Base-by-base conservation (phyloP, 495 filamentous ascomycete species). In the Opeltia flavorubescens region DNA sequence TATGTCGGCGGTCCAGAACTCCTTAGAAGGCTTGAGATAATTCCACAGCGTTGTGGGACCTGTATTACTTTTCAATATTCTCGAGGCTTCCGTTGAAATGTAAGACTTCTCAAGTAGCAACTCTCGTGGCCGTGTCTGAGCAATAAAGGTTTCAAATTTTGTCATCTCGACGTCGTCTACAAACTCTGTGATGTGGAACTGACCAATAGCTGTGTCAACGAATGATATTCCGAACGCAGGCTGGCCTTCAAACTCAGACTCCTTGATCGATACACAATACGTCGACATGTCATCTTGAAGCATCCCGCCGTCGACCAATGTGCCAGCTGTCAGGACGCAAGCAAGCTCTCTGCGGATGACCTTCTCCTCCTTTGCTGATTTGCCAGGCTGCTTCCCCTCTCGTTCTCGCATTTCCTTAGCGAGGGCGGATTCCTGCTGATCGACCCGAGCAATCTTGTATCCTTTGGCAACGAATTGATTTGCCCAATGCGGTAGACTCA, bases 371-470 rank as follows among this genome's bases (percentile, higher is more conserved):
- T 73, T 72, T 17, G 66, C 71, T 13, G 57, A 61, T 39, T 72
- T 65, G 18, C 64, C 46, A 61, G 61, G 34, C 39, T 46, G 47
- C 49, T 68, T 74, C 34, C 69, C 76, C 29, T 81, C 82, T 49
- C 86, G 70, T 61, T 99, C 93, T 2, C 93, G 83, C 93, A 99
- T 96, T 61, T 96, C 91, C 60, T 99, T 99, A 26, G 82, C 89
- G 4, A 99, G 66, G 0, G 91, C 91, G 15, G 86, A 89, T 65
- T 99, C 93, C 62, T 82, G 81, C 64, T 99, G 93, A 62, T 96
- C 91, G 25, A 99, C 93, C 18, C 89, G 75, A 5, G 93, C 93
- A 48, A 99, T 89, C 66, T 99, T 99, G 69, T 72, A 94, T 18
- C 89, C 85, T 64, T 95, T 89, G 54, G 86, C 83, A 27, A 95